Evolutionary conservation across 2,329 filamentous ascomycete species (phyloP).

Genomic region (Cryphonectria parasitica): DNA sequence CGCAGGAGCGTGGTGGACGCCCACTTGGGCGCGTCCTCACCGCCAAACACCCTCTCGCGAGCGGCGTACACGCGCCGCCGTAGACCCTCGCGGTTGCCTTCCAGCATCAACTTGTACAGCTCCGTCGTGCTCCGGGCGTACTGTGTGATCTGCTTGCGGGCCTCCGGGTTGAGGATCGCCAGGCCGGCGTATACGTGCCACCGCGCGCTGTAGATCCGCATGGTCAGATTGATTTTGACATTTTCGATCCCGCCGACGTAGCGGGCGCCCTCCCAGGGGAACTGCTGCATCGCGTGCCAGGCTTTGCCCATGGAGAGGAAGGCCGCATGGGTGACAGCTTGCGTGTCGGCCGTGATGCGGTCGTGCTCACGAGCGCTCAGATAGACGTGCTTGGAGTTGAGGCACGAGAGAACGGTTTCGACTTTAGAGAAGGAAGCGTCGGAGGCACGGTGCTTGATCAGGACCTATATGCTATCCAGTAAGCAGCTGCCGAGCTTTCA

Average conservation of each 20-base stretch:
- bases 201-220: constrained; percentile 97
- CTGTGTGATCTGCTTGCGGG: constrained; percentile 89
- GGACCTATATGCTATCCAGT: constrained; percentile 50
- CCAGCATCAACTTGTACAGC: constrained; percentile 95
- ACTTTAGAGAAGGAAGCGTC: constrained; percentile 77
- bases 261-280: constrained; percentile 94
- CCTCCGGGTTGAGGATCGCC: constrained; percentile 93
- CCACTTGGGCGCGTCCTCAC: constrained; percentile 66
- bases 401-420: constrained; percentile 78
- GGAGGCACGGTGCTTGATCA: constrained; percentile 91
- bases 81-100: constrained; percentile 77
- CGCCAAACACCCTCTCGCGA: constrained; percentile 72
- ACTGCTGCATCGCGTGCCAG: constrained; percentile 93
- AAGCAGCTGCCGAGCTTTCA: not conserved
- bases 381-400: constrained; percentile 84
- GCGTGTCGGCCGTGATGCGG: constrained; percentile 96
- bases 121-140: constrained; percentile 93
- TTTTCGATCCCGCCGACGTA: constrained; percentile 98
- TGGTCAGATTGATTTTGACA: constrained; percentile 97
- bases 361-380: constrained; percentile 89
- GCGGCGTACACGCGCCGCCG: constrained; percentile 68
- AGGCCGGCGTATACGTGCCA: constrained; percentile 99
- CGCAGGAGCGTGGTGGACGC: constrained; percentile 72
- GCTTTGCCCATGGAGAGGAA: constrained; percentile 98
- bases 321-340: constrained; percentile 95